Percentiles rank a stretch among this genome's conserved stretches.
These are phyloP conservation scores for Fusarium drepaniforme DNA, from an alignment of 2,329 filamentous ascomycete species.

Conservation along the genomic window DNA sequence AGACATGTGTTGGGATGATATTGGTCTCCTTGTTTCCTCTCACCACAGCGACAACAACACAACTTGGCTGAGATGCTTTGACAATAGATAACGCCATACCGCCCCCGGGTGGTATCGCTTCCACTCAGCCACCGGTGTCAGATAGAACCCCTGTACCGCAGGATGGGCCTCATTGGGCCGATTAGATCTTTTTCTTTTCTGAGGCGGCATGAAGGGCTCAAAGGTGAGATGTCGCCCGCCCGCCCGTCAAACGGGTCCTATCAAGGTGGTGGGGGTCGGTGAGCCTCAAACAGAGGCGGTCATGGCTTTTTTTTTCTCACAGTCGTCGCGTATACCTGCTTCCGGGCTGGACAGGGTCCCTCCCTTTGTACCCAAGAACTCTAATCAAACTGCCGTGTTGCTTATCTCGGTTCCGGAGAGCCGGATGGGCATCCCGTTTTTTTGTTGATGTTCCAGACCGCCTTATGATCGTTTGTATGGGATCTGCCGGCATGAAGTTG, in stretches of 20 bases:
- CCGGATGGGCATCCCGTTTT: background rate
- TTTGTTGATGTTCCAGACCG: background rate
- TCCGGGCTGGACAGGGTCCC: background rate
- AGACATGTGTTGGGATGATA: background rate
- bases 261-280: background rate
- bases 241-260: background rate
- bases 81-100: slow-evolving; percentile 1
- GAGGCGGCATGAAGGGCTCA: background rate
- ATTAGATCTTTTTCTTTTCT: background rate
- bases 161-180: background rate
- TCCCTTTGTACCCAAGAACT: background rate
- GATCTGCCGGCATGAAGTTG: background rate
- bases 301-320: background rate
- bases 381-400: background rate
- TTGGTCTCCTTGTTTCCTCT: background rate
- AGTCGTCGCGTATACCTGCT: background rate
- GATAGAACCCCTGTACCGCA: background rate
- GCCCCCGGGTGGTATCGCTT: background rate
- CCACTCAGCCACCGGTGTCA: background rate
- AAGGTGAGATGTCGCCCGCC: background rate
- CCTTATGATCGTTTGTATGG: background rate
- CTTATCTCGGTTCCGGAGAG: background rate
- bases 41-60: background rate
- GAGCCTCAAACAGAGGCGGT: background rate
- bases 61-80: background rate